These are phyloP conservation scores for Senna siamea DNA, from an alignment of 306 rosid species.

Conservation along the genomic window DNA sequence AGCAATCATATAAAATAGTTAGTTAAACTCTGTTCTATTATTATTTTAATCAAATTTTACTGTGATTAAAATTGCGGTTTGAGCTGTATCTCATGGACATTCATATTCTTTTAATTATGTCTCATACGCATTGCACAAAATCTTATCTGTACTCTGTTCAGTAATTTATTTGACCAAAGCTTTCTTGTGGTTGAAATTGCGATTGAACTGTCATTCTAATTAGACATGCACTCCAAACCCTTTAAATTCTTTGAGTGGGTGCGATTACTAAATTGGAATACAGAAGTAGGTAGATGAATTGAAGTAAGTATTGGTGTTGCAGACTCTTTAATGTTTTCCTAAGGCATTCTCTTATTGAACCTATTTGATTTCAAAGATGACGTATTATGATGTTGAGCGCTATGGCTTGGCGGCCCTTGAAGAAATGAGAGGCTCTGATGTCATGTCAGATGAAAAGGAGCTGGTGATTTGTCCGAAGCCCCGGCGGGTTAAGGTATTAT, in stretches of 20 bases:
- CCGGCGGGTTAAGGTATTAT: conserved; percentile 45
- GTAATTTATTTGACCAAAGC: not conserved
- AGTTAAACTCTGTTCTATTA: conserved; percentile 3
- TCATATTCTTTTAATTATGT: not conserved
- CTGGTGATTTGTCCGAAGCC: conserved; percentile 67
- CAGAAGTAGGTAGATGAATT: not conserved
- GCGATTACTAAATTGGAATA: not conserved
- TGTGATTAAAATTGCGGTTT: conserved; percentile 4
- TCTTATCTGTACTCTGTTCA: not conserved
- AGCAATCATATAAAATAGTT: not conserved
- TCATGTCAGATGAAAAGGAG: conserved; percentile 46
- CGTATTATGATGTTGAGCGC: conserved; percentile 39
- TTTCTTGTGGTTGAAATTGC: not conserved
- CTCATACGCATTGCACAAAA: not conserved
- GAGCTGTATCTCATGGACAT: conserved; percentile 21
- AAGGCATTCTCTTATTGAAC: not conserved
- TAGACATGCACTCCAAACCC: not conserved
- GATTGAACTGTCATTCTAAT: not conserved
- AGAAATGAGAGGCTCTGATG: conserved; percentile 39
- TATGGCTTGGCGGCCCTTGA: conserved; percentile 46
- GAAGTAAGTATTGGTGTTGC: conserved; percentile 11
- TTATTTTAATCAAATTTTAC: not conserved
- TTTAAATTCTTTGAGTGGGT: not conserved
- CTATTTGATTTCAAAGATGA: conserved; percentile 25
- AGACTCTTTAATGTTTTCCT: conserved; percentile 12